These are phyloP conservation scores for Boletus subcaerulescens DNA, from an alignment of 768 basidiomycete species.

Conservation along the genomic window DNA sequence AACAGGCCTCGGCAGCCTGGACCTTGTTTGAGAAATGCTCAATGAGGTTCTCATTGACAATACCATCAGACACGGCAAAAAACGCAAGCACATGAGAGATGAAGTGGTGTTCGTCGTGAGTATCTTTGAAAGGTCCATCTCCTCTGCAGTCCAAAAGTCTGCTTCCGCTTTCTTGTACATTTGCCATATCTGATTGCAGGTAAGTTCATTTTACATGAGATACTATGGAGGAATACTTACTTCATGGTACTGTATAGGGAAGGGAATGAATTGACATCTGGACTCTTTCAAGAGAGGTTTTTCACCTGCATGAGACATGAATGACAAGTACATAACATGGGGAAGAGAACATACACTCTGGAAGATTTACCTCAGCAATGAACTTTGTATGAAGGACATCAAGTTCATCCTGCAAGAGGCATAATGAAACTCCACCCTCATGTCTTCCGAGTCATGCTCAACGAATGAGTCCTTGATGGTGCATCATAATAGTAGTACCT, in stretches of 20 bases:
- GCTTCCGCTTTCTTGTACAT: slow-evolving; percentile 96
- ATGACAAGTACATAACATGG: neutral
- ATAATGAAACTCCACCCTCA: too few relatives aligned
- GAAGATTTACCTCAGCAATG: slow-evolving; percentile 68
- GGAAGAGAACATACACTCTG: slow-evolving; percentile 42
- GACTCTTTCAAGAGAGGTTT: slow-evolving; percentile 82
- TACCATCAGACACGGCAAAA: slow-evolving; percentile 94
- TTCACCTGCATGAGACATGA: slow-evolving; percentile 40
- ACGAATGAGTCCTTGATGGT: too few relatives aligned
- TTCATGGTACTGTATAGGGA: slow-evolving; percentile 91
- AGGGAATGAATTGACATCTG: slow-evolving; percentile 81
- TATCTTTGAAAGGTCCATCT: slow-evolving; percentile 88
- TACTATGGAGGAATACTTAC: slow-evolving; percentile 23
- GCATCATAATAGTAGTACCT: too few relatives aligned
- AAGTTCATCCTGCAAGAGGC: slow-evolving; percentile 20
- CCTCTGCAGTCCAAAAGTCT: slow-evolving; percentile 92
- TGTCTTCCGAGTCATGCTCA: too few relatives aligned
- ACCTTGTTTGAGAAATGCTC: slow-evolving; percentile 94
- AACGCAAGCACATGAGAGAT: slow-evolving; percentile 93
- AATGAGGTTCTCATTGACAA: slow-evolving; percentile 94
- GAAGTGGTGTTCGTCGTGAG: slow-evolving; percentile 82
- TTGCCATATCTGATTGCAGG: slow-evolving; percentile 72
- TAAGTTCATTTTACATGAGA: neutral
- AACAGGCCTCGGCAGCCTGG: slow-evolving; percentile 87
- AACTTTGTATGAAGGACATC: slow-evolving; percentile 47